These are phyloP conservation scores for Xylariaceae sp. DNA, from an alignment of 2,329 filamentous ascomycete genomes.

Conservation along the genomic window DNA sequence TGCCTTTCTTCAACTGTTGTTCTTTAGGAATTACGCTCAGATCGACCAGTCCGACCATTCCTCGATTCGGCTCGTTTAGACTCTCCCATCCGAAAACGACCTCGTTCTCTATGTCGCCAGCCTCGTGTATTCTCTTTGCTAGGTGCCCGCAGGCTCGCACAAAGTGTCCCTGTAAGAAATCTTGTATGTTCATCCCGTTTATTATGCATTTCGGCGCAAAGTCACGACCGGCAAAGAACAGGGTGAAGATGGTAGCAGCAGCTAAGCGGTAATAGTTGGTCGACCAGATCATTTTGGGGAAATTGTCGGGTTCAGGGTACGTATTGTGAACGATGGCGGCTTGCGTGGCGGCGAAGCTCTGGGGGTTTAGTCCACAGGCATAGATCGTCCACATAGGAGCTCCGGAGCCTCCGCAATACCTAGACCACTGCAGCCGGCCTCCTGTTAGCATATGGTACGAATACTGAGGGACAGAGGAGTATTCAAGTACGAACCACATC, in stretches of 20 bases:
- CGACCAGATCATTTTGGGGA: constrained; percentile 99
- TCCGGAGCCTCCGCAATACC: constrained; percentile 89
- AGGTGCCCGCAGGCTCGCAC: constrained; percentile 75
- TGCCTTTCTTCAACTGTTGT: constrained; percentile 88
- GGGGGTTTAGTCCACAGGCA: constrained; percentile 85
- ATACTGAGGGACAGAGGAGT: background rate
- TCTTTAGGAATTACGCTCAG: constrained; percentile 77
- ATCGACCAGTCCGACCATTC: constrained; percentile 79
- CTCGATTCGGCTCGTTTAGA: constrained; percentile 90
- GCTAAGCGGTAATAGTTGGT: constrained; percentile 91
- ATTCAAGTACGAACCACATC: constrained; percentile 74
- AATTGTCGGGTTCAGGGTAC: constrained; percentile 76
- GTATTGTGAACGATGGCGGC: constrained; percentile 94
- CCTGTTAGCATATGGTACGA: background rate
- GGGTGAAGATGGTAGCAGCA: constrained; percentile 84
- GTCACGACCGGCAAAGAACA: constrained; percentile 87
- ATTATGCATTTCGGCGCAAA: constrained; percentile 97
- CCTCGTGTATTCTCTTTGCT: constrained; percentile 80
- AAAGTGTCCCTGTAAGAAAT: constrained; percentile 87
- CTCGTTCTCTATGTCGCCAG: constrained; percentile 80
- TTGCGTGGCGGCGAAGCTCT: constrained; percentile 79
- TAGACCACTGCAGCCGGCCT: constrained; percentile 65
- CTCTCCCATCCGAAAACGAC: constrained; percentile 95
- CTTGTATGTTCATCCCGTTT: constrained; percentile 91
- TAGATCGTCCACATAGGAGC: constrained; percentile 98